A percentile compares a stretch with the other conserved stretches of the same genome.
Conservation (phyloP, 2,329 filamentous ascomycete genomes). For the Penicillium olsonii region DNA sequence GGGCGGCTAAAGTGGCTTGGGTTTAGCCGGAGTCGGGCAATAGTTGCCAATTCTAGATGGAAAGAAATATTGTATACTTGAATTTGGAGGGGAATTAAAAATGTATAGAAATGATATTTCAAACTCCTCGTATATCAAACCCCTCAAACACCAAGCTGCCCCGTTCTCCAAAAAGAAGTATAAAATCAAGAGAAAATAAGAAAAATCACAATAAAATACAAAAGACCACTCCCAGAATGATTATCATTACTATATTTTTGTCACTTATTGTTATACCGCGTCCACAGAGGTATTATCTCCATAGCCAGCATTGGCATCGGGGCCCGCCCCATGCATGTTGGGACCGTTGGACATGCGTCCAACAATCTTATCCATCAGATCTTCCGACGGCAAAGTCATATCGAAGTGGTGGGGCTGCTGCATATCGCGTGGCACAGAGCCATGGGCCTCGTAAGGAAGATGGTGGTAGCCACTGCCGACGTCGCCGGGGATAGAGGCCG, state of each 20-base stretch:
- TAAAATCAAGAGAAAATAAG: conserved; percentile 1
- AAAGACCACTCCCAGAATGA: conserved; percentile 21
- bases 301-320: conserved; percentile 34
- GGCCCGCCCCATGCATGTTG: conserved; percentile 36
- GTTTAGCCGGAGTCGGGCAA: background rate
- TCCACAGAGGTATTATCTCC: conserved; percentile 34
- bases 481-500: conserved; percentile 33
- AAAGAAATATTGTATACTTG: too few relatives aligned
- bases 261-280: conserved; percentile 27
- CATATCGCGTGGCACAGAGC: conserved; percentile 34
- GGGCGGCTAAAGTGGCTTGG: conserved; percentile 14
- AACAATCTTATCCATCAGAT: conserved; percentile 41
- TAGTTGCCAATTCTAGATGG: background rate
- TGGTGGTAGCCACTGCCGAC: conserved; percentile 32
- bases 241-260: conserved; percentile 32
- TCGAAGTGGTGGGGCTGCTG: conserved; percentile 36
- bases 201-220: conserved; percentile 15
- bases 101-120: background rate
- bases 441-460: conserved; percentile 37
- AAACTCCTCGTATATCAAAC: background rate
- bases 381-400: conserved; percentile 35
- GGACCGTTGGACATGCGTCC: conserved; percentile 35
- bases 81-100: background rate
- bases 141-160: background rate
- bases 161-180: conserved; percentile 1